phyloP scores from a whole-genome alignment of 805 yeast genomes.

The Metschnikowia matae region DNA sequence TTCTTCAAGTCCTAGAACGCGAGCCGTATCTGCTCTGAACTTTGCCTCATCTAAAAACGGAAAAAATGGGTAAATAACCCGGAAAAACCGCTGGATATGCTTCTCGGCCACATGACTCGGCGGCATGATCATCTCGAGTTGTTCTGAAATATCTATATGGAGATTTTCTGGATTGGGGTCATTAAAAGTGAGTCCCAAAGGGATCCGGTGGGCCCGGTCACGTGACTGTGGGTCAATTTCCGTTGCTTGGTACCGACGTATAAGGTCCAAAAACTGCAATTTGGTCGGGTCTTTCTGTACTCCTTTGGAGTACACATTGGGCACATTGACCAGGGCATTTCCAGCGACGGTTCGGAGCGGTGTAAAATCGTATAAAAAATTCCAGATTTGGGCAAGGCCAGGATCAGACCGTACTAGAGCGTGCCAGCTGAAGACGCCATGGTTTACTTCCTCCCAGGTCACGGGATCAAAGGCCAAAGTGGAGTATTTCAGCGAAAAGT shows the following conservation, averaged over 20 bases:
- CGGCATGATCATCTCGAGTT: conserved; percentile 14
- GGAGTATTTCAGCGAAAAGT: conserved; percentile 11
- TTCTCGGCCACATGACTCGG: conserved; percentile 8
- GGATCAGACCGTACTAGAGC: conserved; percentile 15
- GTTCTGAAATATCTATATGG: conserved; percentile 7
- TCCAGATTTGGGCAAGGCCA: conserved; percentile 15
- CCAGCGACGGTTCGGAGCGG: not conserved
- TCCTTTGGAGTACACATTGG: conserved; percentile 3
- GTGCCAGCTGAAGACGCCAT: conserved; percentile 18
- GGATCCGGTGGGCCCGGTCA: conserved; percentile 3
- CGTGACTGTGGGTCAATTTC: conserved; percentile 4
- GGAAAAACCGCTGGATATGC: conserved; percentile 16
- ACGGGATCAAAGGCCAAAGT: conserved; percentile 10
- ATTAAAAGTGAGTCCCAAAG: conserved; percentile 14
- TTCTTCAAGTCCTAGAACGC: conserved; percentile 3
- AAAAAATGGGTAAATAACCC: conserved; percentile 16
- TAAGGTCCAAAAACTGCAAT: conserved; percentile 10
- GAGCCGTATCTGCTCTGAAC: conserved; percentile 7
- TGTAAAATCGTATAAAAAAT: conserved; percentile 10
- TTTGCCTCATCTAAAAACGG: conserved; percentile 16
- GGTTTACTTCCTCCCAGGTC: conserved; percentile 12
- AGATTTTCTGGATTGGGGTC: conserved; percentile 10
- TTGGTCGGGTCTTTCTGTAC: conserved; percentile 4
- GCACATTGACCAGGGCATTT: not conserved
- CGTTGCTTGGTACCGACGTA: conserved; percentile 9